Conservation (phyloP, 441 rosid species). For the Hura crepitans region DNA sequence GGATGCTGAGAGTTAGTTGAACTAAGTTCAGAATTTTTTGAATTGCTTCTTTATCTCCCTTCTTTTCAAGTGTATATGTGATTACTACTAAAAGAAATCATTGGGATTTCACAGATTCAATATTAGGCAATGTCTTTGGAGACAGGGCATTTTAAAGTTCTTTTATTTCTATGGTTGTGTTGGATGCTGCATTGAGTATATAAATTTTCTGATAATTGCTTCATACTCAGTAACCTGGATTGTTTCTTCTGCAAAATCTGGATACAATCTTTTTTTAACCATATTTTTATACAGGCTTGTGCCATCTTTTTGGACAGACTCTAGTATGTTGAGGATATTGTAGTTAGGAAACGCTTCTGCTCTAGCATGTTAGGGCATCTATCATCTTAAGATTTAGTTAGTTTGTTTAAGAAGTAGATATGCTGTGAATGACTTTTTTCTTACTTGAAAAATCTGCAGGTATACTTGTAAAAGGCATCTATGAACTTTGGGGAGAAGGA, state of each 20-base stretch:
- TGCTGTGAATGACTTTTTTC: neutral
- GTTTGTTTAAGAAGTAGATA: neutral
- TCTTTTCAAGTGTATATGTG: neutral
- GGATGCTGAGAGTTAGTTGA: neutral
- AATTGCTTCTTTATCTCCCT: neutral
- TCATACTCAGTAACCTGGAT: neutral
- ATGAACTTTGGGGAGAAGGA: constrained; percentile 96
- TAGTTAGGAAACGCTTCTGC: neutral
- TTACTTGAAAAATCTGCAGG: constrained; percentile 32
- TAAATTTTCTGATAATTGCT: neutral
- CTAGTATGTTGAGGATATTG: neutral
- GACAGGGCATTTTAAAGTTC: neutral
- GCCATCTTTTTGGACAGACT: neutral
- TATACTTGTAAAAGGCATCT: constrained; percentile 88
- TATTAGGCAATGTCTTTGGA: neutral
- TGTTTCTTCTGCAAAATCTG: neutral
- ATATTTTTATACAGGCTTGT: neutral
- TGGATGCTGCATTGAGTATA: neutral
- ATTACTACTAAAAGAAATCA: neutral
- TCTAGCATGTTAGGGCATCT: neutral
- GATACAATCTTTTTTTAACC: neutral
- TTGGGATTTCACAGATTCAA: neutral
- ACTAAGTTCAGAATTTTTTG: neutral
- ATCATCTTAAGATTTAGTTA: neutral
- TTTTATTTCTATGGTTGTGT: neutral